These are phyloP conservation scores for Symbiotaphrina buchneri DNA, from an alignment of 495 filamentous ascomycete genomes.

Conservation along the genomic window DNA sequence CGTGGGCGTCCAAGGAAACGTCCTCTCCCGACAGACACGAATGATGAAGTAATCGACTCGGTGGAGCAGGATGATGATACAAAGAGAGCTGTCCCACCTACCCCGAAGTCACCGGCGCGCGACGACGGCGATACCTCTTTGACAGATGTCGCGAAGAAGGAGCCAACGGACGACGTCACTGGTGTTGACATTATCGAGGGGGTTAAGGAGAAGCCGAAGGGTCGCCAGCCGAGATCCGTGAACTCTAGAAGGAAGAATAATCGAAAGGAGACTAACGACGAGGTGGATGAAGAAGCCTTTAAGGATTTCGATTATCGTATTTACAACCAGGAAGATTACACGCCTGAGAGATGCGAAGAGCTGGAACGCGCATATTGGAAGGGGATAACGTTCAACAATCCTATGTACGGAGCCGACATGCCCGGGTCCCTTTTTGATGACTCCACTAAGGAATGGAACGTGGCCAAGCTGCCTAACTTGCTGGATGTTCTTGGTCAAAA, in stretches of 20 bases:
- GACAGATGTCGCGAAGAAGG: slow-evolving; percentile 21
- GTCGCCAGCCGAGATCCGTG: slow-evolving; percentile 31
- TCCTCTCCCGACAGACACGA: slow-evolving; percentile 5
- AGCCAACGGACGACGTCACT: slow-evolving; percentile 26
- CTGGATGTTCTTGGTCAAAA: slow-evolving; percentile 89
- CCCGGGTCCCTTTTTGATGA: slow-evolving; percentile 91
- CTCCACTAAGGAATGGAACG: slow-evolving; percentile 66
- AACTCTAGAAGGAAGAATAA: slow-evolving; percentile 60
- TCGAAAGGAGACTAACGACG: slow-evolving; percentile 44
- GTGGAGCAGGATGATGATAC: slow-evolving; percentile 25
- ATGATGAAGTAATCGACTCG: slow-evolving; percentile 12
- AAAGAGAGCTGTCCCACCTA: slow-evolving; percentile 23
- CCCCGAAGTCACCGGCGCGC: slow-evolving; percentile 25
- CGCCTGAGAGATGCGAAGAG: slow-evolving; percentile 76
- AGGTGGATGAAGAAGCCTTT: slow-evolving; percentile 68
- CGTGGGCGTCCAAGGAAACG: slow-evolving; percentile 8
- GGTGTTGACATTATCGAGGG: slow-evolving; percentile 7
- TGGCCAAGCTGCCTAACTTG: slow-evolving; percentile 80
- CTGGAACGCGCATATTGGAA: slow-evolving; percentile 91
- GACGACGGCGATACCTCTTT: slow-evolving; percentile 10
- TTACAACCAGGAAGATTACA: slow-evolving; percentile 61
- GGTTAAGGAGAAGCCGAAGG: slow-evolving; percentile 10
- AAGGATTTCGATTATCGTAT: slow-evolving; percentile 75
- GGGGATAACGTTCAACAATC: slow-evolving; percentile 79
- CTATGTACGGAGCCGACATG: slow-evolving; percentile 93